Evolutionary conservation across 2,329 filamentous ascomycete genomes (phyloP), one percentile per base, ranked within the genome.

Genomic region (Thelonectria olida): DNA sequence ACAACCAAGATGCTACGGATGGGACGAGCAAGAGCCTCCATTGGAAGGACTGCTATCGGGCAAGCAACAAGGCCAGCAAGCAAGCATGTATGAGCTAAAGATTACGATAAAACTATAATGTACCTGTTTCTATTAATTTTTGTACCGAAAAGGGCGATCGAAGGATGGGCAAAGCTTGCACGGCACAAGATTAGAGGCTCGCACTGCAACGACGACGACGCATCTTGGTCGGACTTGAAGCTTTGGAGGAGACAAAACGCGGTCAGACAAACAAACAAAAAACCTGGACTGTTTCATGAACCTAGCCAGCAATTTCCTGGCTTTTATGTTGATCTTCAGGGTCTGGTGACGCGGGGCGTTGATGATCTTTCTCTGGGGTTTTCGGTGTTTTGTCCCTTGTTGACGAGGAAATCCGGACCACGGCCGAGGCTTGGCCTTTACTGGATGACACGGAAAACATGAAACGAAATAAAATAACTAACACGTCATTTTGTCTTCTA

Each of bases 161-260:
- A 36, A 15, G 23, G 41, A 54, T 13, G 28, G 13, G 41, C 23
- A 44, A 36, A 25, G 41, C 50, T 54, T 56, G 52, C 52, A 52
- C 50, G 47, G 49, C 54, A 68, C 57, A 68, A 52, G 61, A 68
- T 63, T 58, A 52, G 67, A 65, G 56, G 65, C 65, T 70, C 59
- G 45, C 65, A 54, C 65, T 68, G 58, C 58, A 54, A 54, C 44
- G n/a, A n/a, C n/a, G n/a, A n/a, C n/a, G n/a, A n/a, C n/a, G n/a
- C n/a, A n/a, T 42, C 41, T 55, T 55, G 64, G 55, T 47, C 41
- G 52, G 54, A 49, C 44, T 42, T 47, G 59, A 49, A 25, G 27
- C 36, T 45, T 51, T 19, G 31, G 36, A 38, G 13, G 19, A 28
- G 19, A 34, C 34, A 41, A 28, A 45, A 39, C 19, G 50, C 45